These are phyloP conservation scores for Torulaspora quercuum DNA, from an alignment of 805 yeast genomes.

Conservation along the genomic window DNA sequence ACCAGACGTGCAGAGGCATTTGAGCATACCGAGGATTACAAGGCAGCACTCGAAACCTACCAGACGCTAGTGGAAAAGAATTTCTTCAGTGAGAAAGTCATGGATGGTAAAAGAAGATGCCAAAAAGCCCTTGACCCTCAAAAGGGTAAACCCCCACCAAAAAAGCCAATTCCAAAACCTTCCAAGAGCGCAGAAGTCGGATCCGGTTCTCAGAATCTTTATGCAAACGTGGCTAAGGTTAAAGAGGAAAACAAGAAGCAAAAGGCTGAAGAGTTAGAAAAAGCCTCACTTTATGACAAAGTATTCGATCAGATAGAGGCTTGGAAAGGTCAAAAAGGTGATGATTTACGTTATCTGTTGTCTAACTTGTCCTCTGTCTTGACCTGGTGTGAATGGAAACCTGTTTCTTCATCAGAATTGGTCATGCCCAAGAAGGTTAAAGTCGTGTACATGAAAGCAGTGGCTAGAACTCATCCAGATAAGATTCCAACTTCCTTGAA, in stretches of 20 bases:
- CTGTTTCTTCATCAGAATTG: constrained; percentile 65
- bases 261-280: constrained; percentile 52
- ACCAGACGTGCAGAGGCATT: constrained; percentile 76
- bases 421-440: constrained; percentile 90
- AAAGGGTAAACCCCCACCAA: constrained; percentile 13
- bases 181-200: neutral
- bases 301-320: constrained; percentile 50
- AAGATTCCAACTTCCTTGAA: constrained; percentile 57
- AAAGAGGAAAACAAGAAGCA: constrained; percentile 46
- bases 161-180: neutral
- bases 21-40: constrained; percentile 72
- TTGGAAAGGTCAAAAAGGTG: constrained; percentile 78
- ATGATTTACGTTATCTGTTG: constrained; percentile 73
- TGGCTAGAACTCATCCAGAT: constrained; percentile 86
- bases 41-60: constrained; percentile 61
- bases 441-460: constrained; percentile 80
- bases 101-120: constrained; percentile 85
- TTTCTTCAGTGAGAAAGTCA: constrained; percentile 52
- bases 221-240: constrained; percentile 49
- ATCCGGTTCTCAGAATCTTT: neutral
- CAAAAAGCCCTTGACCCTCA: constrained; percentile 58
- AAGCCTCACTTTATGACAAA: constrained; percentile 57
- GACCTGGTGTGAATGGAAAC: constrained; percentile 68
- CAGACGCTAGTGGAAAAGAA: constrained; percentile 64
- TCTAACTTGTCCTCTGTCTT: constrained; percentile 64